Base-by-base conservation (phyloP, 2,329 filamentous ascomycete genomes). In the Cladosporium sp. region DNA sequence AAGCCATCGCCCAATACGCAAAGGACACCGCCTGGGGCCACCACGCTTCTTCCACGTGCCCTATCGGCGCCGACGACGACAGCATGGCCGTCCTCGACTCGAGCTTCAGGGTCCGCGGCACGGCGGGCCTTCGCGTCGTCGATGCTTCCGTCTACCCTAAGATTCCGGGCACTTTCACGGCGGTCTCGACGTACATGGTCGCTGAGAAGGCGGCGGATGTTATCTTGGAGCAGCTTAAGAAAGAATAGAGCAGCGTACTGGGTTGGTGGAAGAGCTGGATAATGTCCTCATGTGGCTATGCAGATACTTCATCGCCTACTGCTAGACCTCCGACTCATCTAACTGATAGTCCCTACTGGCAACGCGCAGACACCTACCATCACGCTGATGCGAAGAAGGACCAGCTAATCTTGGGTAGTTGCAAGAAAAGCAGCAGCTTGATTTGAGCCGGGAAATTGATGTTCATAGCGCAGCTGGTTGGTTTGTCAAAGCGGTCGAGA, bases 161-260 rank as follows among this genome's bases (percentile, higher is more conserved):
- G 63, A 85, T 84, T 64, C 85, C 85, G 1, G 86, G 86, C 67
- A 83, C 79, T 62, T 86, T 84, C 69, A 80, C 83, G 29, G 79
- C 81, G 4, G 72, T 83, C 0, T 80, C 85, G 0, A 82, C 82
- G 0, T 86, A 85, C 69, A 85, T 88, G 74, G 78, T 85, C 5
- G 81, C 80, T 1, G 86, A 89, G 78, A 89, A 89, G 79, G 87
- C 87, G 0, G 83, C 85, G 2, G 85, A 88, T 74, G 82, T 81
- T 6, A 88, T 89, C 62, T 64, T 80, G 62, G 44, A 66, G 37
- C 61, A 65, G 46, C 56, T 67, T 28, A 62, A n/a, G 35, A 14
- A 63, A 50, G 8, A 46, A 5, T 63, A 56, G 23, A 28, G n/a
- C 14, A 33, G 31, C 8, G 11, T 53, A 6, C 8, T 52, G 21